Evolutionary conservation across 805 yeast species (phyloP).

Genomic region (Candida tammaniensis): DNA sequence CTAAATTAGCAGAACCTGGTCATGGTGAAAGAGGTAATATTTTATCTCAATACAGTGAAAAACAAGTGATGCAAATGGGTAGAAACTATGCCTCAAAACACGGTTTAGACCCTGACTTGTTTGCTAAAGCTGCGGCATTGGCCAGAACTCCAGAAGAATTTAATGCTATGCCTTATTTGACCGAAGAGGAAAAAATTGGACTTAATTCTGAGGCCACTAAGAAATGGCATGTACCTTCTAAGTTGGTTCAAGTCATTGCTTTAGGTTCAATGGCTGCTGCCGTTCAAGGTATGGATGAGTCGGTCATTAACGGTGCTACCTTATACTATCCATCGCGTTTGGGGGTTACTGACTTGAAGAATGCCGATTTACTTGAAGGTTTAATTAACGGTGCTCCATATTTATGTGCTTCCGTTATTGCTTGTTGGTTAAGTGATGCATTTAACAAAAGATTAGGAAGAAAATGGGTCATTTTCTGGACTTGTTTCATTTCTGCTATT

Average conservation of each 20-base stretch:
- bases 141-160: constrained; percentile 58
- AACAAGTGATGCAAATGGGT: constrained; percentile 69
- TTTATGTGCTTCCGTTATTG: constrained; percentile 52
- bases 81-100: constrained; percentile 59
- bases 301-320: constrained; percentile 67
- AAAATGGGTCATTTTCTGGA: constrained; percentile 57
- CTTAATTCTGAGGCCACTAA: constrained; percentile 47
- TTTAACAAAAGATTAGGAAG: constrained; percentile 55
- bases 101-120: constrained; percentile 54
- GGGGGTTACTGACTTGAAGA: constrained; percentile 41
- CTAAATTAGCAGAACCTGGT: constrained; percentile 17
- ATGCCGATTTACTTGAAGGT: constrained; percentile 58
- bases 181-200: constrained; percentile 44
- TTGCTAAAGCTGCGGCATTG: constrained; percentile 58
- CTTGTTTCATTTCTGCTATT: constrained; percentile 55
- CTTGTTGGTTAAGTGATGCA: constrained; percentile 60
- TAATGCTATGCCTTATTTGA: constrained; percentile 52
- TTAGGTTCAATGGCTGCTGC: constrained; percentile 68
- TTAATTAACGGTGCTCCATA: constrained; percentile 66
- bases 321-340: constrained; percentile 55
- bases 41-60: constrained; percentile 55
- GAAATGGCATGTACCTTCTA: constrained; percentile 45
- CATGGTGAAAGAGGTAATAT: constrained; percentile 39
- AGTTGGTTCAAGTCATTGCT: constrained; percentile 51
- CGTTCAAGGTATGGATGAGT: constrained; percentile 75